A percentile compares a stretch with the other conserved stretches of the same genome.
Evolutionary conservation across 352 stramenopile species (phyloP).

Genomic region (Peronospora belbahrii): DNA sequence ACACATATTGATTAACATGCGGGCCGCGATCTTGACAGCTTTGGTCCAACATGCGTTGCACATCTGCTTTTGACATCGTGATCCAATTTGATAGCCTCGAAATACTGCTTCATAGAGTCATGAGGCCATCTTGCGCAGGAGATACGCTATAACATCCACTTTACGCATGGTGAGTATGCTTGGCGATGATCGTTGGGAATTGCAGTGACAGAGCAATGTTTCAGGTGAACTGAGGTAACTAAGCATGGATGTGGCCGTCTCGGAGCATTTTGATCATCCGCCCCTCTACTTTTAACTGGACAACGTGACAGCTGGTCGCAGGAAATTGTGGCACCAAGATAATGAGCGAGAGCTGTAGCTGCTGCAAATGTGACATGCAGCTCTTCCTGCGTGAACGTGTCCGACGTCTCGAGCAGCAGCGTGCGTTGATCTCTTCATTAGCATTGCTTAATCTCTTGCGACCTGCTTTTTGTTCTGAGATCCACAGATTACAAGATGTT

Average conservation of each 20-base stretch:
- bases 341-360: constrained; percentile 43
- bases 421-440: constrained; percentile 23
- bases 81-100: constrained; percentile 35
- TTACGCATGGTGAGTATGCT: too few relatives aligned
- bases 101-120: constrained; percentile 22
- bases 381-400: constrained; percentile 40
- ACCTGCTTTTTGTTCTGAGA: constrained; percentile 70
- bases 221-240: constrained; percentile 13
- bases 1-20: too few relatives aligned
- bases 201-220: constrained; percentile 15
- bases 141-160: constrained; percentile 60
- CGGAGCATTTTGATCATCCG: constrained; percentile 12
- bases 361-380: constrained; percentile 49
- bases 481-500: constrained; percentile 81
- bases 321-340: constrained; percentile 29
- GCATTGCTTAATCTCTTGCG: constrained; percentile 33
- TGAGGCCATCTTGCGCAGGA: constrained; percentile 63
- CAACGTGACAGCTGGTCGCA: constrained; percentile 9
- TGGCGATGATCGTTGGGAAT: constrained; percentile 38
- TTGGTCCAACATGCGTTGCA: constrained; percentile 72
- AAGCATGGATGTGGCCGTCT: constrained; percentile 19
- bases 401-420: constrained; percentile 9
- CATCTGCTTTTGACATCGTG: constrained; percentile 74
- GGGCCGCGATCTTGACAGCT: constrained; percentile 50
- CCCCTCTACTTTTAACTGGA: constrained; percentile 23